phyloP scores from a whole-genome alignment of 305 asterid species.

The Fraxinus sp. region DNA sequence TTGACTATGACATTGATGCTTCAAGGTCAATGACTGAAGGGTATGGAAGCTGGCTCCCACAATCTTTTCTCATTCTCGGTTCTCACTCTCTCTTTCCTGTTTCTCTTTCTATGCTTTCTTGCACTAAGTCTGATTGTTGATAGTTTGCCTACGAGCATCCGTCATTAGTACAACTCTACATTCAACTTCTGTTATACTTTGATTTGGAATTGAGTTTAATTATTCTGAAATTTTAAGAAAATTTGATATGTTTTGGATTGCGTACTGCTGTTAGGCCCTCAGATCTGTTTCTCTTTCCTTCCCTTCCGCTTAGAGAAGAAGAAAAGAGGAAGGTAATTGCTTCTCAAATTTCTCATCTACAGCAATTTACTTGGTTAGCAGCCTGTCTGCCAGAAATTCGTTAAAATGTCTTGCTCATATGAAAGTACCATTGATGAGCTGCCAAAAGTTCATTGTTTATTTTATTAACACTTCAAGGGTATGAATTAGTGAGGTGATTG shows the following conservation, averaged over 20 bases:
- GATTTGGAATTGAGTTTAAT: background rate
- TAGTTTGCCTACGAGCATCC: background rate
- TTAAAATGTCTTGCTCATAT: too few relatives aligned
- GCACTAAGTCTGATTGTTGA: background rate
- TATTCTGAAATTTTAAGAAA: background rate
- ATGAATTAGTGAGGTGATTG: slow-evolving; percentile 12
- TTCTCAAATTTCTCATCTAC: background rate
- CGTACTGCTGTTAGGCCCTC: background rate
- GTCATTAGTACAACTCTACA: background rate
- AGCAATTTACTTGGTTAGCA: background rate
- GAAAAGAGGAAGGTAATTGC: too few relatives aligned
- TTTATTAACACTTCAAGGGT: slow-evolving; percentile 10
- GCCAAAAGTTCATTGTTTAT: background rate
- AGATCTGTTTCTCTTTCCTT: background rate
- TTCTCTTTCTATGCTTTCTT: background rate
- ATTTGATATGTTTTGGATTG: background rate
- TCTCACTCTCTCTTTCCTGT: background rate
- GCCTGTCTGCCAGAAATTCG: background rate
- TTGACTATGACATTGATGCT: background rate
- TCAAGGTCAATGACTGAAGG: background rate
- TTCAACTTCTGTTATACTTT: background rate
- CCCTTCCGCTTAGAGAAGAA: too few relatives aligned
- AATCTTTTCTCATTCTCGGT: background rate
- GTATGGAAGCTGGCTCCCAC: background rate
- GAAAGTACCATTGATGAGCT: background rate